phyloP scores from a whole-genome alignment of 2,329 filamentous ascomycete species.

The Neophaeococcomyces aloes region DNA sequence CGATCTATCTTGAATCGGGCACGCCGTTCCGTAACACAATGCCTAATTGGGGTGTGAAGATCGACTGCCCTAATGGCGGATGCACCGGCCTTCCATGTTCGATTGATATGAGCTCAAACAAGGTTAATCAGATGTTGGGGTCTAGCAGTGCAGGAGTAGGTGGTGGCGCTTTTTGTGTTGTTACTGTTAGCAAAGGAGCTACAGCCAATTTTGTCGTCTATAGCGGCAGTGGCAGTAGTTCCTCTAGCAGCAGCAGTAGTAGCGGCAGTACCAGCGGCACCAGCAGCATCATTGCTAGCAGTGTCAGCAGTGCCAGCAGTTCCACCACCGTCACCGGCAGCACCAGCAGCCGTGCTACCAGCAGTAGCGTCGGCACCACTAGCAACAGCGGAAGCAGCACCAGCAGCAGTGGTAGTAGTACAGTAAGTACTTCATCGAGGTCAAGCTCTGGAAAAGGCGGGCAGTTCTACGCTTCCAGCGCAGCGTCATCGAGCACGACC shows the following conservation, averaged over 20 bases:
- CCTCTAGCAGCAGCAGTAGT: slow-evolving; percentile 32
- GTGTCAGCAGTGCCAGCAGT: slow-evolving; percentile 9
- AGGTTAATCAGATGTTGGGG: slow-evolving; percentile 50
- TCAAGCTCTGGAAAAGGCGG: slow-evolving; percentile 4
- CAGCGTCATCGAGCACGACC: neutral
- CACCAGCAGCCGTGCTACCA: too few relatives aligned
- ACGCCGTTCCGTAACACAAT: slow-evolving; percentile 45
- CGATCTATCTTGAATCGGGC: slow-evolving; percentile 52
- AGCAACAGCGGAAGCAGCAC: neutral
- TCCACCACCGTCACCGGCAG: slow-evolving; percentile 11
- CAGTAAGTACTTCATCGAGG: slow-evolving; percentile 7
- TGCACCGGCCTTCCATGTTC: slow-evolving; percentile 67
- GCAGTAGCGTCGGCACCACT: neutral
- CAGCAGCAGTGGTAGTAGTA: neutral
- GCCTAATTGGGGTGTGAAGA: slow-evolving; percentile 58
- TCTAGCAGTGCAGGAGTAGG: slow-evolving; percentile 52
- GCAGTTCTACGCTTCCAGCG: neutral
- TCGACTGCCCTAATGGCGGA: slow-evolving; percentile 54
- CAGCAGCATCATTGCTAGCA: neutral
- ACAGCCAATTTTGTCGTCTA: slow-evolving; percentile 59
- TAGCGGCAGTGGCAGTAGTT: slow-evolving; percentile 25
- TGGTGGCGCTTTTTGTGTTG: slow-evolving; percentile 62
- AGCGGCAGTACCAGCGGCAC: slow-evolving; percentile 21
- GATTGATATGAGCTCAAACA: slow-evolving; percentile 51
- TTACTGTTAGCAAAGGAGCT: slow-evolving; percentile 57